Evolutionary conservation across 2,329 filamentous ascomycete species (phyloP).

Genomic region (Pezicula carpinea): DNA sequence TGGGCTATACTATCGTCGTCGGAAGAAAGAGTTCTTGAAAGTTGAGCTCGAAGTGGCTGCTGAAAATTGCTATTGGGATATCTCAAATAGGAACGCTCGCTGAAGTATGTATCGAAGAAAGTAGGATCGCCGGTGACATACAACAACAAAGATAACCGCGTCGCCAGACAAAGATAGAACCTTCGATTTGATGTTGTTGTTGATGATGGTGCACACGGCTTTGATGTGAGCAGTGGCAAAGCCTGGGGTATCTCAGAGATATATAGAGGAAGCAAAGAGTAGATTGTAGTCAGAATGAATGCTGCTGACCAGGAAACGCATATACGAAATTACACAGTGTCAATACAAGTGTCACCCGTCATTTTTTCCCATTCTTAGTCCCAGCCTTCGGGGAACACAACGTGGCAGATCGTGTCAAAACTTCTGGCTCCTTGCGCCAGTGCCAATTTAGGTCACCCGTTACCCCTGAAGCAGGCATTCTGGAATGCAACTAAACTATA

Average conservation of each 20-base stretch:
- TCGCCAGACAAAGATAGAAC: slow-evolving; percentile 10
- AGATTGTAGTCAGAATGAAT: not conserved
- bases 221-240: no score
- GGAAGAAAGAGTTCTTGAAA: not conserved
- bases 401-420: slow-evolving; percentile 11
- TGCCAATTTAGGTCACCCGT: not conserved
- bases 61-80: not conserved
- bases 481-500: slow-evolving; percentile 15
- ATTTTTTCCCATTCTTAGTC: slow-evolving; percentile 21
- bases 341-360: slow-evolving; percentile 11
- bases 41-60: slow-evolving; percentile 1
- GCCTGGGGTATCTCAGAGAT: not conserved
- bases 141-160: not conserved
- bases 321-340: slow-evolving; percentile 17
- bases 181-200: not conserved
- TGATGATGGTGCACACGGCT: no score
- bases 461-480: not conserved
- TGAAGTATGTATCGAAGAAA: slow-evolving; percentile 9
- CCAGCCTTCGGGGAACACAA: slow-evolving; percentile 15
- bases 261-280: not conserved
- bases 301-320: slow-evolving; percentile 1
- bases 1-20: not conserved
- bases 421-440: slow-evolving; percentile 14
- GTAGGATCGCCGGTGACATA: slow-evolving; percentile 9
- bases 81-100: slow-evolving; percentile 10